phyloP scores from a whole-genome alignment of 139 green algal species.

The Spirogloea muscicola region DNA sequence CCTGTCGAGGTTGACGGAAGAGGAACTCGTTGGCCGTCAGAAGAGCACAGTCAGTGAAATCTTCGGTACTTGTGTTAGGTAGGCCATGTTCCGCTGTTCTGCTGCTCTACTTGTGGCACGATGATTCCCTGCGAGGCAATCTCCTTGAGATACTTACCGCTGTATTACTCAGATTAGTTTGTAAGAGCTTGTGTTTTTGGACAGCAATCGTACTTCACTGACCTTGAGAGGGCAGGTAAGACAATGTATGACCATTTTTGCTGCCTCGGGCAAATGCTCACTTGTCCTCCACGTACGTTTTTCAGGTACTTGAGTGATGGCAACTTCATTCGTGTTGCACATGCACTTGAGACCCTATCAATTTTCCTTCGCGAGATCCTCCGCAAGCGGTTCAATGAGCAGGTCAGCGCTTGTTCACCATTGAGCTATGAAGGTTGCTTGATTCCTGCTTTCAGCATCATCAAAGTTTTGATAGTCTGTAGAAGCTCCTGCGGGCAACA shows the following conservation, averaged over 20 bases:
- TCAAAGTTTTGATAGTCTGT: conserved; percentile 5
- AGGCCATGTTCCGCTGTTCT: background rate
- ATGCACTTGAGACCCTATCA: conserved; percentile 29
- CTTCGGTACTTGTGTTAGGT: conserved; percentile 38
- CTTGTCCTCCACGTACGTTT: background rate
- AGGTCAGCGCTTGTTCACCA: conserved; percentile 5
- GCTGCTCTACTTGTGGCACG: background rate
- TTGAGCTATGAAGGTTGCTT: background rate
- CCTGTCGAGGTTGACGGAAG: conserved; percentile 18
- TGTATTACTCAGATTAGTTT: background rate
- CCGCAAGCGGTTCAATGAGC: conserved; percentile 31
- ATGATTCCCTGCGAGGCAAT: background rate
- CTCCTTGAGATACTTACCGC: background rate
- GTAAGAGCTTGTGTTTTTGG: background rate
- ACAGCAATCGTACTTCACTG: background rate
- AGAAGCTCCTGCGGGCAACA: too few species aligned
- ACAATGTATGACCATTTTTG: background rate
- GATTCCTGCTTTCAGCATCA: background rate
- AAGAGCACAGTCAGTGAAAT: conserved; percentile 38
- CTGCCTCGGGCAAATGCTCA: background rate
- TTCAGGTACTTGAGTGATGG: conserved; percentile 36
- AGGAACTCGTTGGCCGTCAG: conserved; percentile 16
- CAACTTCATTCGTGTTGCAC: conserved; percentile 42
- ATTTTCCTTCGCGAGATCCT: conserved; percentile 38
- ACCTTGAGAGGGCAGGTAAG: background rate